Base-by-base conservation (phyloP, 2,329 filamentous ascomycete genomes). In the Phaeosphaeria sp. region DNA sequence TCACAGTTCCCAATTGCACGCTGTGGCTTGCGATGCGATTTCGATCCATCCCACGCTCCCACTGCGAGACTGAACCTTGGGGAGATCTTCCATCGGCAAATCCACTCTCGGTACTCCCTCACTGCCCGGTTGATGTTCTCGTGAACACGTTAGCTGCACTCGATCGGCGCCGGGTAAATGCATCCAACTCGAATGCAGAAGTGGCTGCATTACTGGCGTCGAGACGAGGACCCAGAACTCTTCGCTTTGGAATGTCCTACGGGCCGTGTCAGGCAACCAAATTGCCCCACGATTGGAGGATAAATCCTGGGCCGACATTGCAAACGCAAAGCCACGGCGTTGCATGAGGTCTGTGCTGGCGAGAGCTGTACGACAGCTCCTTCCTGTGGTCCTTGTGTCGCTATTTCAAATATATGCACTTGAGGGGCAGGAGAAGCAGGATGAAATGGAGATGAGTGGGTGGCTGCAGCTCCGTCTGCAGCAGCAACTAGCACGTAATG, bases 281-380 rank as follows among this genome's bases (percentile, higher is more conserved):
- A 36, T 36, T 36, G 57, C 51, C 24, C 42, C 24, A 50, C 53
- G 59, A 65, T 66, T 66, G 63, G 63, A 64, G 63, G 63, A 66
- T 53, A 53, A 64, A 57, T 43, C n/a, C 20, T 43, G 20, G 40
- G 17, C 40, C 40, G 40, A 43, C 40, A 43, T 36, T 36, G 30
- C 61, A 56, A 5, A 20, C n/a, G 40, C 40, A n/a, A 43, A 21
- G 40, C 20, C 20, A 6, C 6, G 40, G 40, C 40, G 40, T 18
- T 43, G 40, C 20, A 21, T 7, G 17, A 43, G 40, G 40, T 11
- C 20, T 18, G 20, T 43, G 40, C 20, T 21, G 17, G 20, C 40
- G 17, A 43, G 20, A 18, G 40, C 40, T 43, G 40, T 43, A 21
- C 40, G 40, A 43, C 40, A 3, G 30, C 30, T 36, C 30, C 30